Evolutionary conservation across 2,329 filamentous ascomycete genomes (phyloP).

Genomic region (Aspergillus sp.): DNA sequence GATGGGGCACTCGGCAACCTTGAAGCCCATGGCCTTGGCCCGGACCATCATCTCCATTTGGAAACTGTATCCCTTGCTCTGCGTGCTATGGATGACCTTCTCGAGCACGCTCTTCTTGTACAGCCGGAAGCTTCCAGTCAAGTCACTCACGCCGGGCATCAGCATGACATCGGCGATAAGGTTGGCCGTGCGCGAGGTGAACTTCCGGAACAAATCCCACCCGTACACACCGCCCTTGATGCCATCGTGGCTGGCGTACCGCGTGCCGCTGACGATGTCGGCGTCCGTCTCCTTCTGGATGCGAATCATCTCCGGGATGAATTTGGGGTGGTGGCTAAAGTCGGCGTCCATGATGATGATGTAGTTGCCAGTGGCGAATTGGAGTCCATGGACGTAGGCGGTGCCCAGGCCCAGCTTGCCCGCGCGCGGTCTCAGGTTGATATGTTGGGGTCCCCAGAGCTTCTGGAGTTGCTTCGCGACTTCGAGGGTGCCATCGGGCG

Average conservation of each 20-base stretch:
- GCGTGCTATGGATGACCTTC: slow-evolving; percentile 83
- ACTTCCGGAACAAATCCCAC: slow-evolving; percentile 89
- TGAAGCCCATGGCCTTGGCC: slow-evolving; percentile 92
- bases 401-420: slow-evolving; percentile 97
- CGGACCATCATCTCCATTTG: slow-evolving; percentile 99
- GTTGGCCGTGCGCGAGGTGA: slow-evolving; percentile 73
- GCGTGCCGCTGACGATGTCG: slow-evolving; percentile 95
- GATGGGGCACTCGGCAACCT: slow-evolving; percentile 92
- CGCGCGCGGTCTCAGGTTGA: slow-evolving; percentile 80
- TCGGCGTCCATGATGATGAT: slow-evolving; percentile 99
- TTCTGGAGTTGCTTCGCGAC: slow-evolving; percentile 87
- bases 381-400: slow-evolving; percentile 90
- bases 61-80: slow-evolving; percentile 97
- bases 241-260: slow-evolving; percentile 73
- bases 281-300: slow-evolving; percentile 75
- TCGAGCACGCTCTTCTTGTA: slow-evolving; percentile 90
- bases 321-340: slow-evolving; percentile 98
- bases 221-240: slow-evolving; percentile 77
- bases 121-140: slow-evolving; percentile 90
- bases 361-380: slow-evolving; percentile 87
- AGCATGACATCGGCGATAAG: slow-evolving; percentile 93
- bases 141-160: slow-evolving; percentile 87
- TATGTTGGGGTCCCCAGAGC: slow-evolving; percentile 71
- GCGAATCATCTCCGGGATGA: slow-evolving; percentile 90
- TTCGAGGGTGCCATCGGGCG: slow-evolving; percentile 89